Evolutionary conservation across 2,329 filamentous ascomycete genomes (phyloP).

Genomic region (Claviceps arundinis): DNA sequence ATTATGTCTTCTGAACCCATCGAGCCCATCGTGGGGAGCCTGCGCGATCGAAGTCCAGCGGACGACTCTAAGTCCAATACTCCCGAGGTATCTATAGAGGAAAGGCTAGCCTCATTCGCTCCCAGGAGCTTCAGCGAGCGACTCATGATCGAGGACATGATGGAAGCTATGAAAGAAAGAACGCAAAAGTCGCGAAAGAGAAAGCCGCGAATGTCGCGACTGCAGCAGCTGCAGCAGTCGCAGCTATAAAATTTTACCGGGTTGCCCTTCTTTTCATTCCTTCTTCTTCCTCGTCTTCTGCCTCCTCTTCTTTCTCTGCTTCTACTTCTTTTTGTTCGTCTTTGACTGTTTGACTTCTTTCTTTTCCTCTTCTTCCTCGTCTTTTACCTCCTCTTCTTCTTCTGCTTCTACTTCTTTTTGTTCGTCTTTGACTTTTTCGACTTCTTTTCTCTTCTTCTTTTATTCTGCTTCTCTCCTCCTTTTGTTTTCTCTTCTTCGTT

Average conservation of each 20-base stretch:
- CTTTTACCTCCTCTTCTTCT: too few relatives aligned
- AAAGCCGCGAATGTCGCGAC: conserved; percentile 6
- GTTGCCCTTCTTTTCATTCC: not conserved
- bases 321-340: too few relatives aligned
- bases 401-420: too few relatives aligned
- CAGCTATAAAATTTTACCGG: conserved; percentile 4
- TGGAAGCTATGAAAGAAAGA: conserved; percentile 15
- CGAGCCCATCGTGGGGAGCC: conserved; percentile 37
- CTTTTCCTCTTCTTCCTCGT: conserved; percentile 1
- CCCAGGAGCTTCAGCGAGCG: conserved; percentile 36
- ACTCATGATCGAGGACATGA: conserved; percentile 33
- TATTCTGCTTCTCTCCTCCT: not conserved
- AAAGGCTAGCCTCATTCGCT: conserved; percentile 26
- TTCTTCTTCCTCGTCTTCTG: not conserved
- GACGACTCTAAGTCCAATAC: conserved; percentile 32
- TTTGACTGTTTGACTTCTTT: not conserved
- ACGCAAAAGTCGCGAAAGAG: conserved; percentile 8
- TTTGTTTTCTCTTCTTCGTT: too few relatives aligned
- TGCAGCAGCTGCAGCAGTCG: conserved; percentile 5
- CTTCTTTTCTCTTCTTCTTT: not conserved
- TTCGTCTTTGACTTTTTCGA: not conserved
- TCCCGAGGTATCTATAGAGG: conserved; percentile 26
- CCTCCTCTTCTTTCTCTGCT: too few relatives aligned
- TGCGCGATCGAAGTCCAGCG: conserved; percentile 37
- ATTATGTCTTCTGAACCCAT: conserved; percentile 35